phyloP scores from a whole-genome alignment of 805 yeast species.

The Myxozyma lipomycoides region DNA sequence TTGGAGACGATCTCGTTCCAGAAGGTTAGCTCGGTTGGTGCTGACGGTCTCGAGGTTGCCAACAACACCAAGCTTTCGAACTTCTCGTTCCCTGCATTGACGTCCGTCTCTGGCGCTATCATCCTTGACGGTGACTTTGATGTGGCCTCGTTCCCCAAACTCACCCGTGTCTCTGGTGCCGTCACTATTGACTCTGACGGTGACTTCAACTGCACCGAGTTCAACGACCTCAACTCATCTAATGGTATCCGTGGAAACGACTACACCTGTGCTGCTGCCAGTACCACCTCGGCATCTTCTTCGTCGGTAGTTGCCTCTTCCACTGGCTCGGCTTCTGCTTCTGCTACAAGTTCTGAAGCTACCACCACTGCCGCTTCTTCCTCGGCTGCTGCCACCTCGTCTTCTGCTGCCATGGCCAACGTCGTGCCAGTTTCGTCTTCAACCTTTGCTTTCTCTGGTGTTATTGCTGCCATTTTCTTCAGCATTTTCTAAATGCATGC shows the following conservation, averaged over 20 bases:
- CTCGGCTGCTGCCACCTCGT: slow-evolving; percentile 34
- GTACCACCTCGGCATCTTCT: slow-evolving; percentile 46
- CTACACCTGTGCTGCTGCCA: slow-evolving; percentile 68
- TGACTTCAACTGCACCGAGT: slow-evolving; percentile 75
- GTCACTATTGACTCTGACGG: slow-evolving; percentile 73
- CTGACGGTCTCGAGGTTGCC: slow-evolving; percentile 85
- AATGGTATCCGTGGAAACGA: slow-evolving; percentile 91
- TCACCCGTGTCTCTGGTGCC: slow-evolving; percentile 86
- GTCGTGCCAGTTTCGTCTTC: slow-evolving; percentile 35
- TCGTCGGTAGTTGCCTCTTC: slow-evolving; percentile 30
- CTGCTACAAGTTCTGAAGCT: slow-evolving; percentile 32
- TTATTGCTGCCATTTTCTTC: slow-evolving; percentile 28
- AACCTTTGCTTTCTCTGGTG: slow-evolving; percentile 33
- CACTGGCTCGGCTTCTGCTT: slow-evolving; percentile 26
- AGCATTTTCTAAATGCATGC: slow-evolving; percentile 29
- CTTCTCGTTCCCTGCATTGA: slow-evolving; percentile 65
- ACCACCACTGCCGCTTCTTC: slow-evolving; percentile 41
- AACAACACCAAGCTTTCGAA: slow-evolving; percentile 71
- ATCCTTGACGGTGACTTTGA: slow-evolving; percentile 73
- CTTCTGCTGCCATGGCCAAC: slow-evolving; percentile 35
- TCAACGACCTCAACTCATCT: slow-evolving; percentile 64
- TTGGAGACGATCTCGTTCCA: slow-evolving; percentile 67
- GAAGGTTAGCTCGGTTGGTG: slow-evolving; percentile 63
- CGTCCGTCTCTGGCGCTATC: slow-evolving; percentile 84
- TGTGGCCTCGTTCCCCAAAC: slow-evolving; percentile 68